phyloP scores from a whole-genome alignment of 441 rosid species.

The Iberis amara region DNA sequence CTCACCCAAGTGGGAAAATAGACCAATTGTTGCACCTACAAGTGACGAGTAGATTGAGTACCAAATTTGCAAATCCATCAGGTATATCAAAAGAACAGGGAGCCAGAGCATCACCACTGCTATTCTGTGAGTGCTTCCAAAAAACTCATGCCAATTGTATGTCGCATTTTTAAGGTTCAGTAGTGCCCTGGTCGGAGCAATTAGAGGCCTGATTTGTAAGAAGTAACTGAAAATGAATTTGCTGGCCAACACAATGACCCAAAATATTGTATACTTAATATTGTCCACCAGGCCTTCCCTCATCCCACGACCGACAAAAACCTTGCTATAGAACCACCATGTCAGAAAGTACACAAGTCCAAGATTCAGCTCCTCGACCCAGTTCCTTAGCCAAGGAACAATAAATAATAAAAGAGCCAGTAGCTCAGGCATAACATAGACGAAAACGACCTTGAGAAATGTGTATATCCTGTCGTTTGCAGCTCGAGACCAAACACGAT shows the following conservation, averaged over 20 bases:
- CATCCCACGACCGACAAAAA: slow-evolving; percentile 64
- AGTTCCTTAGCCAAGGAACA: slow-evolving; percentile 62
- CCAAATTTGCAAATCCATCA: slow-evolving; percentile 70
- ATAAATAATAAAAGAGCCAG: slow-evolving; percentile 42
- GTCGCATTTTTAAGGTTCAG: slow-evolving; percentile 28
- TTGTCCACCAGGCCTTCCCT: slow-evolving; percentile 57
- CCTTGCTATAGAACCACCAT: slow-evolving; percentile 66
- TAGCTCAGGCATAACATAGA: slow-evolving; percentile 51
- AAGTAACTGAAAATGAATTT: slow-evolving; percentile 59
- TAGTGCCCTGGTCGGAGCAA: slow-evolving; percentile 47
- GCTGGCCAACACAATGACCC: slow-evolving; percentile 41
- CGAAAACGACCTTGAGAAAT: slow-evolving; percentile 49
- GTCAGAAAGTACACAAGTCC: slow-evolving; percentile 38
- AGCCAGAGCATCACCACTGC: slow-evolving; percentile 51
- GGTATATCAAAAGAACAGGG: slow-evolving; percentile 54
- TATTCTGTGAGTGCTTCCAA: slow-evolving; percentile 44
- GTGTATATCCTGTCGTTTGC: slow-evolving; percentile 38
- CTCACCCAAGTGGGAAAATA: slow-evolving; percentile 71
- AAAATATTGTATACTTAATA: slow-evolving; percentile 48
- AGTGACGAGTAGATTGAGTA: slow-evolving; percentile 55
- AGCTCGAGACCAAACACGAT: slow-evolving; percentile 40
- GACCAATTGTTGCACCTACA: slow-evolving; percentile 50
- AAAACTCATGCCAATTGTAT: slow-evolving; percentile 55
- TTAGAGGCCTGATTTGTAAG: slow-evolving; percentile 57
- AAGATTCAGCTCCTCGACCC: slow-evolving; percentile 53